Evolutionary conservation across 768 basidiomycete species (phyloP).

Genomic region (Harrya chromipes): DNA sequence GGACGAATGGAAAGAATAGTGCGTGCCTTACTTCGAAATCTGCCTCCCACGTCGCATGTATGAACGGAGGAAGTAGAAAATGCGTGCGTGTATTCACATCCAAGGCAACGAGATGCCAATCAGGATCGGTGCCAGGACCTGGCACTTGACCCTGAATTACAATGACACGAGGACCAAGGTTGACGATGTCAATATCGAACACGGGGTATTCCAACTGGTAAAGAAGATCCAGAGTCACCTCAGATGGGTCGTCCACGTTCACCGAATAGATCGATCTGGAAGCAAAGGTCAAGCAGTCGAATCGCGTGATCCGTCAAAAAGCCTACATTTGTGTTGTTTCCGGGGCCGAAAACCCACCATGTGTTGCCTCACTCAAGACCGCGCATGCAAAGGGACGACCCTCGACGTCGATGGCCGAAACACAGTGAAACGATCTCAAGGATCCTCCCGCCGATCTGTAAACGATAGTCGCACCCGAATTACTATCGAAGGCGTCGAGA

Average conservation of each 20-base stretch:
- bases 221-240: slow-evolving; percentile 11
- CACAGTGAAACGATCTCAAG: slow-evolving; percentile 4
- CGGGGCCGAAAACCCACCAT: too few relatives aligned
- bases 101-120: slow-evolving; percentile 5
- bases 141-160: background rate
- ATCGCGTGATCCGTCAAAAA: background rate
- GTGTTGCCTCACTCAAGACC: slow-evolving; percentile 4
- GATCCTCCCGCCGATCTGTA: background rate
- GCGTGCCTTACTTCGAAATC: slow-evolving; percentile 1
- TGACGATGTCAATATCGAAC: background rate
- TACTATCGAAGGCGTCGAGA: background rate
- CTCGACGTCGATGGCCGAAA: slow-evolving; percentile 10
- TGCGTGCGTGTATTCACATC: slow-evolving; percentile 15
- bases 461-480: slow-evolving; percentile 5
- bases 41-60: background rate
- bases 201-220: slow-evolving; percentile 5
- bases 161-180: slow-evolving; percentile 18
- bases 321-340: slow-evolving; percentile 5
- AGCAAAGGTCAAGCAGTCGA: background rate
- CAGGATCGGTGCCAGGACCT: background rate
- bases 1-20: background rate
- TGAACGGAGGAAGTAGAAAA: background rate
- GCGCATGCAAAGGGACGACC: slow-evolving; percentile 18
- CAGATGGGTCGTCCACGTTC: background rate
- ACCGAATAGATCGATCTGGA: background rate